These are phyloP conservation scores for Magnolia officinalis DNA, from an alignment of 164 flowering plant genomes.

Conservation along the genomic window DNA sequence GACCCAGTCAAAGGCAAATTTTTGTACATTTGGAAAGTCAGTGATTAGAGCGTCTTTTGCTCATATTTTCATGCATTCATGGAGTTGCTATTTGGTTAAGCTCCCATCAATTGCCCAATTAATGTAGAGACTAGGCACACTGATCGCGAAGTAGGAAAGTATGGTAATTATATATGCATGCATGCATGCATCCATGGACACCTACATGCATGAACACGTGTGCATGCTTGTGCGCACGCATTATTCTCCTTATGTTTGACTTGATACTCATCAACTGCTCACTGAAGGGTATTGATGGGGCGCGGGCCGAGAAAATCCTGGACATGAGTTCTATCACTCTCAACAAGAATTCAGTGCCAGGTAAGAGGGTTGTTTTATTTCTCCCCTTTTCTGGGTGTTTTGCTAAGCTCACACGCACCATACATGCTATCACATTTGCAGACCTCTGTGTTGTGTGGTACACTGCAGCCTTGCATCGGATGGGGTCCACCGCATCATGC, in stretches of 20 bases:
- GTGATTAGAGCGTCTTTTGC: too few relatives aligned
- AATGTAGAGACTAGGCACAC: too few relatives aligned
- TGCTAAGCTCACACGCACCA: background rate
- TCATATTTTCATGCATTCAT: too few relatives aligned
- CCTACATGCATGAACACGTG: too few relatives aligned
- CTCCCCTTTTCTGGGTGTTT: background rate
- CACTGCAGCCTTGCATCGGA: background rate
- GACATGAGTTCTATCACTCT: slow-evolving; percentile 92
- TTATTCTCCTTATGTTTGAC: background rate
- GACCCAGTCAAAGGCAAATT: too few relatives aligned
- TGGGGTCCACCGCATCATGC: background rate
- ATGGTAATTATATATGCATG: too few relatives aligned
- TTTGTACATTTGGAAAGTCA: too few relatives aligned
- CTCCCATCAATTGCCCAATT: too few relatives aligned
- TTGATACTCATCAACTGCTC: background rate
- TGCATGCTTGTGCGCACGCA: too few relatives aligned
- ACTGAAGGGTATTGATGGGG: slow-evolving; percentile 75
- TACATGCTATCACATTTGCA: background rate
- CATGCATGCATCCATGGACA: too few relatives aligned
- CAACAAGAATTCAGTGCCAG: slow-evolving; percentile 93
- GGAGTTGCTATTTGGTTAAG: too few relatives aligned
- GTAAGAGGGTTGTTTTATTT: slow-evolving; percentile 26
- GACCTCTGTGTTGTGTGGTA: background rate
- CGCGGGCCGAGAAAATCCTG: slow-evolving; percentile 83
- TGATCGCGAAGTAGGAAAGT: too few relatives aligned